These are phyloP conservation scores for Meyerozyma carpophila DNA, from an alignment of 1,139 yeast genomes.

Conservation along the genomic window DNA sequence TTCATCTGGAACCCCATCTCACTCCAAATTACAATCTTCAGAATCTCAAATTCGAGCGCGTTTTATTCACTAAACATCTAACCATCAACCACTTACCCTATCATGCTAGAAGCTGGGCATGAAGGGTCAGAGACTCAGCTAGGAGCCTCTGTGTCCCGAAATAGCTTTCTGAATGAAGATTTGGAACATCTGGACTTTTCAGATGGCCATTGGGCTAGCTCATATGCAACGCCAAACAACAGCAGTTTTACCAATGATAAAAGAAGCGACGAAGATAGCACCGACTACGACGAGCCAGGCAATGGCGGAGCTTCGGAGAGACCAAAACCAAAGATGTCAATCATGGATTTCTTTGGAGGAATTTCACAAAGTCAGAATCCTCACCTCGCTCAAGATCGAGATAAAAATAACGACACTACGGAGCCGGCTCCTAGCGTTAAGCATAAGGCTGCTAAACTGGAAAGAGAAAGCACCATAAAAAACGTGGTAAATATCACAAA, in stretches of 20 bases:
- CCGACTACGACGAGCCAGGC: neutral
- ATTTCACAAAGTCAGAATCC: neutral
- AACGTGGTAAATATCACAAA: constrained; percentile 14
- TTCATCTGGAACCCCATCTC: constrained; percentile 1
- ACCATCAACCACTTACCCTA: neutral
- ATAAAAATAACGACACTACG: neutral
- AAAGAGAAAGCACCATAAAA: neutral
- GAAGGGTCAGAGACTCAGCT: neutral
- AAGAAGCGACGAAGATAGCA: neutral
- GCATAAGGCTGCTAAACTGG: neutral
- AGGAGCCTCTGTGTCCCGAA: neutral
- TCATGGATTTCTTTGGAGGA: neutral
- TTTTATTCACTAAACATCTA: neutral
- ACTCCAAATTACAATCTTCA: neutral
- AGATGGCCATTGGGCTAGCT: neutral
- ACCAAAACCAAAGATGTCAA: neutral
- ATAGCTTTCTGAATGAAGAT: neutral
- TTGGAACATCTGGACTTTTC: neutral
- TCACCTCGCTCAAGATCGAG: no score
- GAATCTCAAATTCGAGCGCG: neutral
- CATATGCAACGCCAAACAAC: neutral
- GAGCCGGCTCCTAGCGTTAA: neutral
- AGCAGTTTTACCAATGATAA: neutral
- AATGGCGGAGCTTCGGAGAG: no score
- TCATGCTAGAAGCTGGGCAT: neutral